Evolutionary conservation across 805 yeast genomes (phyloP), one percentile per base, ranked within the genome.

Genomic region (Saturnispora serradocipensis): DNA sequence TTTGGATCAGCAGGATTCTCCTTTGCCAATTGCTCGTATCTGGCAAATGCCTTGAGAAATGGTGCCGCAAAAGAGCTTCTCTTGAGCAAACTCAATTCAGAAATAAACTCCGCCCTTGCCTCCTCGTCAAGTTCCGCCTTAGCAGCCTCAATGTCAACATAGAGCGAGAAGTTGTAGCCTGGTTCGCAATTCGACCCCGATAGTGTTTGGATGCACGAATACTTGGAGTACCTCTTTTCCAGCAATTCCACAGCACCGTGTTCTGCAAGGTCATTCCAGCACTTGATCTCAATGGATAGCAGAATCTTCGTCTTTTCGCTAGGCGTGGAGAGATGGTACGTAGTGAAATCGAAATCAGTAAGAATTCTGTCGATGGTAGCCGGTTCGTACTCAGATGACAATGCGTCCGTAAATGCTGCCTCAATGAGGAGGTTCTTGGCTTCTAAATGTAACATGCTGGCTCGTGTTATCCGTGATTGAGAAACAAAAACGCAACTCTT

Each of bases 331-430:
- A 93, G 74, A 67, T 91, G 98, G 69, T 86, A 90, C 30, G 93
- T 86, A 47, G 97, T 95, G 71, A 88, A 88, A 68, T 93, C 99
- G 61, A 93, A 93, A 72, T 93, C 99, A 39, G 95, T 84, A 56
- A 93, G 80, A 55, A 91, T 82, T 67, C 97, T 80, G 69, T 93
- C 97, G 56, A 88, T 73, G 5, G 80, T 70, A 46, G 76, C 66
- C 3, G 78, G 75, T 25, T 67, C 70, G 47, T 70, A 71, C 22
- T 73, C 82, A 25, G 72, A 69, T 24, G 72, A 66, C 49, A 86
- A 70, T 48, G 89, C 79, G 64, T 86, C 95, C 34, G 81, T 76
- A 57, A 93, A 75, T 1, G 96, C 82, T 58, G 87, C 84, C 64
- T 88, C 82, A 58, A 93, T 75, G 60, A 95, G 77, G 50, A 89